A percentile compares a stretch with the other conserved stretches of the same genome.
phyloP scores from a whole-genome alignment of 2,329 filamentous ascomycete genomes.

The Trichophyton verrucosum region DNA sequence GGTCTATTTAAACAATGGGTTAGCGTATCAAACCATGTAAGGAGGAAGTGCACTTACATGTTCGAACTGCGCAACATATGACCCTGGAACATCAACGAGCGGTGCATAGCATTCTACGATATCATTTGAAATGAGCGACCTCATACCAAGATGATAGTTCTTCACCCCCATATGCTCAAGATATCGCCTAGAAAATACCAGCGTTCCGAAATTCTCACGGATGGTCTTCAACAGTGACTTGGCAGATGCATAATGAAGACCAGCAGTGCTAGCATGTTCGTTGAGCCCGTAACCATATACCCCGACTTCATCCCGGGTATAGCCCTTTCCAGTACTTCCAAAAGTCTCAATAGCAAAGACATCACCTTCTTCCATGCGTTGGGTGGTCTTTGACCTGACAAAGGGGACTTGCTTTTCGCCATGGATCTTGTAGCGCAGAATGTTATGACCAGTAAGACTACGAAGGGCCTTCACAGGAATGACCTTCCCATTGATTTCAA shows the following conservation, averaged over 20 bases:
- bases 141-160: conserved; percentile 49
- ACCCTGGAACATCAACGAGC: conserved; percentile 46
- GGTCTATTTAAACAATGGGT: conserved; percentile 32
- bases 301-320: conserved; percentile 38
- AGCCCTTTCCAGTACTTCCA: conserved; percentile 43
- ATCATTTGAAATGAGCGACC: conserved; percentile 44
- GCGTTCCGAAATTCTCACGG: conserved; percentile 49
- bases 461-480: conserved; percentile 42
- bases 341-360: conserved; percentile 49
- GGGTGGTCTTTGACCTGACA: conserved; percentile 29
- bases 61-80: conserved; percentile 54
- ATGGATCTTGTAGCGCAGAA: conserved; percentile 43
- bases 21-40: not conserved
- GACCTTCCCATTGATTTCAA: conserved; percentile 41
- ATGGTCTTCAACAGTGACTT: conserved; percentile 47
- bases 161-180: conserved; percentile 51
- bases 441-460: conserved; percentile 45
- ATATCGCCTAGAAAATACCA: conserved; percentile 51
- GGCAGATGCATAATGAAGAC: conserved; percentile 40
- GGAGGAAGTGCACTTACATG: conserved; percentile 29
- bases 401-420: conserved; percentile 46
- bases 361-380: conserved; percentile 48
- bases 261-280: conserved; percentile 25
- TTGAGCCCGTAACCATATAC: conserved; percentile 43
- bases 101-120: conserved; percentile 47